Base-by-base conservation (phyloP, 805 yeast species). In the Blastobotrys peoriensis region DNA sequence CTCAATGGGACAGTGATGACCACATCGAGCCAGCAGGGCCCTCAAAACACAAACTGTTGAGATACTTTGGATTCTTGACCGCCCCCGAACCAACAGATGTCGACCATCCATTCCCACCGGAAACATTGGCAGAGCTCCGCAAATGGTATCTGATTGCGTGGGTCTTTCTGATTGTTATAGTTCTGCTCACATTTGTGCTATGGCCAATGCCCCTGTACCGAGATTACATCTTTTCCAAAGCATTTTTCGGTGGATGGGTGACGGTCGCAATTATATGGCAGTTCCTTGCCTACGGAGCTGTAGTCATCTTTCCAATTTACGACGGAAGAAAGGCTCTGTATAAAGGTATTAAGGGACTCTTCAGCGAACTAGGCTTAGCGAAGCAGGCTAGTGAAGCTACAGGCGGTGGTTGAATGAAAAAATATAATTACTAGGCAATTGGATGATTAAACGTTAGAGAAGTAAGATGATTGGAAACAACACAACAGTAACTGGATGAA, bases 171-270 rank as follows among this genome's bases (percentile, higher is more conserved):
- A 20, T 46, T 4, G 21, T 46, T 15, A 38, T 49, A 53, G 78
- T 83, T 9, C 53, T 83, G 6, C 69, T 80, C 41, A 66, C 84
- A 38, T 64, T 84, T 30, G 71, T 84, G 19, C 58, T 84, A 23
- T 85, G 88, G 87, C 93, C 93, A 57, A 81, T 83, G 83, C 91
- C 93, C 53, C 78, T 84, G 86, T 84, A 79, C 61, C 60, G 80
- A 8, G 69, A 73, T 3, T 85, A 85, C 57, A 68, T 85, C 36
- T 85, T 85, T 63, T 74, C 83, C 38, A 79, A 74, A 60, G 62
- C 61, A 39, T 83, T 83, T 64, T 85, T 84, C 61, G 81, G 86
- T 9, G 93, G 93, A 37, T 85, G 93, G 93, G 75, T 85, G 43
- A 74, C 69, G 35, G 88, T 84, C 34, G 75, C 79, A 50, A 76